Conservation (phyloP, 345 rosid species). For the Sonneratia caseolaris region DNA sequence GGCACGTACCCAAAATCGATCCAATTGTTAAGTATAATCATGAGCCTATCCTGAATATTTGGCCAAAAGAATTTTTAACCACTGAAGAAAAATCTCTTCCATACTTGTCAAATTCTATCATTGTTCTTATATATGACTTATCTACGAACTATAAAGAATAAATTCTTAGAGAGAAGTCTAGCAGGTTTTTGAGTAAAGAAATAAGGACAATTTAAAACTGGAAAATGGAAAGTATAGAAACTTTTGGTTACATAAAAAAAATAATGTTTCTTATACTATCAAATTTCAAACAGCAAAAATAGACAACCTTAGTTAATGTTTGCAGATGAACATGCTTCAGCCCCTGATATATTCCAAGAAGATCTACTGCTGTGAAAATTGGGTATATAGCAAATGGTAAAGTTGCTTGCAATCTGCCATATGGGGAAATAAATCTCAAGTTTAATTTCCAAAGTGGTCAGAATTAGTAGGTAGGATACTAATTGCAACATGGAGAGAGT, state of each 20-base stretch:
- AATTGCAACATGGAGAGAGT: not conserved
- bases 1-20: slow-evolving; percentile 43
- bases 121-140: not conserved
- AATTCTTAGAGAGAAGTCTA: not conserved
- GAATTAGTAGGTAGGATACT: not conserved
- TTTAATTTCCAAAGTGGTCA: not conserved
- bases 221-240: not conserved
- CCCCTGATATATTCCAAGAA: slow-evolving; percentile 74
- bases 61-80: slow-evolving; percentile 6
- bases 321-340: slow-evolving; percentile 77
- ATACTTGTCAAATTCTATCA: not conserved
- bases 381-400: slow-evolving; percentile 71
- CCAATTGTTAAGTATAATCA: slow-evolving; percentile 69
- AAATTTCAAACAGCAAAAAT: not conserved
- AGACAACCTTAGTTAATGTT: slow-evolving; percentile 69
- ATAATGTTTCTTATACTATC: not conserved
- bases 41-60: slow-evolving; percentile 63
- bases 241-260: not conserved
- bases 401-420: slow-evolving; percentile 49
- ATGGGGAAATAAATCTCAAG: slow-evolving; percentile 1
- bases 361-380: slow-evolving; percentile 65
- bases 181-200: not conserved
- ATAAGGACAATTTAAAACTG: not conserved
- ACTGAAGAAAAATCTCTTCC: slow-evolving; percentile 1
- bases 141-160: not conserved